A percentile compares a stretch with the other conserved stretches of the same genome.
phyloP scores from a whole-genome alignment of 768 basidiomycete genomes.

The Trametopsis cervina region DNA sequence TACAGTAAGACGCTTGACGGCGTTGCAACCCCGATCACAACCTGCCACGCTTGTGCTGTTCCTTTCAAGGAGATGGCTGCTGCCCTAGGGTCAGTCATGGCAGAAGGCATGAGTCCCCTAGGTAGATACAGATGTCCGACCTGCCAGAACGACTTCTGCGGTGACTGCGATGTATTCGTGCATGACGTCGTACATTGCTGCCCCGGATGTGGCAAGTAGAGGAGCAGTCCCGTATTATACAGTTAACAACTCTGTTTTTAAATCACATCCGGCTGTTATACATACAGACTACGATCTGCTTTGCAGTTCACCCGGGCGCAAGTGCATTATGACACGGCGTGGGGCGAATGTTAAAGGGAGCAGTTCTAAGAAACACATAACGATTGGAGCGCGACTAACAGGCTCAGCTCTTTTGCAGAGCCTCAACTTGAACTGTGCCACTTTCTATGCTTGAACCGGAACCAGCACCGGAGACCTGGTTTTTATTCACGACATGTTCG shows the following conservation, averaged over 20 bases:
- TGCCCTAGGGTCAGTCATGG: slow-evolving; percentile 27
- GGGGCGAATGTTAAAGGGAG: background rate
- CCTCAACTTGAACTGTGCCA: no score
- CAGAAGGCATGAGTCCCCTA: slow-evolving; percentile 72
- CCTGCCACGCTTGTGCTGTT: slow-evolving; percentile 77
- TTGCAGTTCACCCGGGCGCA: no score
- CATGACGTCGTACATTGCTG: slow-evolving; percentile 95
- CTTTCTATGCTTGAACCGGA: no score
- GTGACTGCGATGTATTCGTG: slow-evolving; percentile 93
- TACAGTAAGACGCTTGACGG: slow-evolving; percentile 35
- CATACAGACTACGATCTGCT: no score
- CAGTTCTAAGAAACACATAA: background rate
- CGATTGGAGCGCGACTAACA: no score
- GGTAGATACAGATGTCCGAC: slow-evolving; percentile 88
- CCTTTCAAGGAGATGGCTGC: slow-evolving; percentile 48
- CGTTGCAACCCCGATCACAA: slow-evolving; percentile 25
- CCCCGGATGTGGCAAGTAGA: slow-evolving; percentile 67
- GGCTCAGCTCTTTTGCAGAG: no score
- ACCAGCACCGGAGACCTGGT: no score
- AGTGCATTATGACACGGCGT: background rate
- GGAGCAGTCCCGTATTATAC: no score
- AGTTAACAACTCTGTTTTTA: no score
- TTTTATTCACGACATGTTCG: no score
- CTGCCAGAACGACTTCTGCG: slow-evolving; percentile 83
- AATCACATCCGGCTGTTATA: no score